Base-by-base conservation (phyloP, 2,329 filamentous ascomycete genomes). In the Ophiostoma quercus region DNA sequence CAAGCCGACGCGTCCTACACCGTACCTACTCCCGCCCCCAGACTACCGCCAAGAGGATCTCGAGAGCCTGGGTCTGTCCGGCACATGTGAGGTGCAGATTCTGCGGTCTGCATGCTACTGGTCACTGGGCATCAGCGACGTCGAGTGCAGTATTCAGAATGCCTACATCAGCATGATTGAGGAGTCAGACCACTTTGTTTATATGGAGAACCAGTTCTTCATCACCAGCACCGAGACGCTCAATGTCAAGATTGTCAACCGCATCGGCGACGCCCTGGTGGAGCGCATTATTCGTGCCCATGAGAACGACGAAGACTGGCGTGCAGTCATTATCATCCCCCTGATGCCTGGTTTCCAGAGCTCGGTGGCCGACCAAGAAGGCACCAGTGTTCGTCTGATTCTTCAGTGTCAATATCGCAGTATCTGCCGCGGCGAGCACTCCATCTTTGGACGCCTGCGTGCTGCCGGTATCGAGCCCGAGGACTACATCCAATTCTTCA, bases 151-250 rank as follows among this genome's bases (percentile, higher is more conserved):
- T 77, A 98, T 99, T 77, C 94, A 96, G 84, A 95, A 90, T 73
- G 94, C 95, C 3, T 98, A 98, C 76, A 86, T 96, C 74, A 95
- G 96, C 78, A 88, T 96, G 83, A 99, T 99, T 74, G 90, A 95
- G 74, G 90, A 94, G 73, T 97, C 93, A 1, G 92, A 99, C 66
- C 95, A 98, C 78, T 97, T 97, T 76, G 92, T 98, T 68, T 98
- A 99, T 79, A 97, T 98, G 74, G 95, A 99, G 78, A 99, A 99
- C 77, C 95, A 99, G 77, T 99, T 98, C 80, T 99, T 96, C 82
- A 91, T 99, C 78, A 96, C 92, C 47, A 96, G 92, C 74, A 95
- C 92, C 67, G 91, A 95, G 76, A 93, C 94, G 5, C 88, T 97
- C 75, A 91, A 91, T 68, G 92, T 90, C 14, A 92, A 89, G 77